phyloP scores from a whole-genome alignment of 2,329 filamentous ascomycete genomes.

The Metarhizium brunneum region DNA sequence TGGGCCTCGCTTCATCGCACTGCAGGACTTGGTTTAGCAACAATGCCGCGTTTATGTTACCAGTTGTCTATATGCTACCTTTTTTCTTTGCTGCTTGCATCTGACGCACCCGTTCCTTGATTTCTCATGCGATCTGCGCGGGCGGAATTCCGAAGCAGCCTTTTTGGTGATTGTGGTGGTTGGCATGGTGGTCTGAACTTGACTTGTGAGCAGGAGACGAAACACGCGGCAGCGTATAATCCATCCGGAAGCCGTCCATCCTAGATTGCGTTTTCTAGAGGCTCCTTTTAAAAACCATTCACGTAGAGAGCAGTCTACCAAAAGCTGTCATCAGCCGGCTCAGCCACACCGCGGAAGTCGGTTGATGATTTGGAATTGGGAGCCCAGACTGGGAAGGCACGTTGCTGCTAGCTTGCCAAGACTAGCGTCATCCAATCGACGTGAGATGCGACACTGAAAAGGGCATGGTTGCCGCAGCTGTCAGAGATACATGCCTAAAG shows the following conservation, averaged over 20 bases:
- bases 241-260: too few relatives aligned
- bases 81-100: constrained; percentile 25
- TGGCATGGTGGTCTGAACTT: background rate
- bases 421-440: background rate
- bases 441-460: background rate
- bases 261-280: too few relatives aligned
- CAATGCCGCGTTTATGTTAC: background rate
- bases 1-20: constrained; percentile 25
- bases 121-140: constrained; percentile 17
- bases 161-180: background rate
- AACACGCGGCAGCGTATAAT: too few relatives aligned
- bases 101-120: constrained; percentile 23
- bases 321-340: too few relatives aligned
- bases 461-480: too few relatives aligned
- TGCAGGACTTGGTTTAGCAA: constrained; percentile 7
- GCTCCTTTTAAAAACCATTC: too few relatives aligned
- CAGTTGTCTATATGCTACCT: constrained; percentile 14
- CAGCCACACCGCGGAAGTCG: too few relatives aligned
- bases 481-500: too few relatives aligned
- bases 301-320: too few relatives aligned
- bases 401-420: too few relatives aligned
- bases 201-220: too few relatives aligned
- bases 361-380: background rate
- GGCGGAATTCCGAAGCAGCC: constrained; percentile 1
- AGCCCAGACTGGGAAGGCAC: background rate